phyloP scores from a whole-genome alignment of 352 stramenopile genomes.

The Phytophthora melonis region DNA sequence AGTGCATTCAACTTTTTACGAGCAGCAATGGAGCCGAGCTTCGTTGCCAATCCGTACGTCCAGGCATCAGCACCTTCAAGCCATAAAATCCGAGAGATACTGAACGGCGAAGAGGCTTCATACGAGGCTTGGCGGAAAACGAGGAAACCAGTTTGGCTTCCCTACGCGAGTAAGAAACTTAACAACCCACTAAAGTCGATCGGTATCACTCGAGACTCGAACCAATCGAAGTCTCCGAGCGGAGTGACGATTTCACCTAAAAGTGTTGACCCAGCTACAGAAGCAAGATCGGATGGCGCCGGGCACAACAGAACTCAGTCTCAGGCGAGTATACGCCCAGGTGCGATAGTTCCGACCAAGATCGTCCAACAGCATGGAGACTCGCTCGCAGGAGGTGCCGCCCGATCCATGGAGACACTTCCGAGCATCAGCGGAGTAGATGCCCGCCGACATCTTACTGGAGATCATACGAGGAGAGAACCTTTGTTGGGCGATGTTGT shows the following conservation, averaged over 20 bases:
- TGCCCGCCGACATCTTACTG: background rate
- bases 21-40: slow-evolving; percentile 58
- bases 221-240: slow-evolving; percentile 13
- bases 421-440: slow-evolving; percentile 10
- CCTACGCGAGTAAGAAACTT: slow-evolving; percentile 62
- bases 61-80: slow-evolving; percentile 47
- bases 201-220: slow-evolving; percentile 5
- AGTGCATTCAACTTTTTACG: background rate
- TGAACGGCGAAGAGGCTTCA: slow-evolving; percentile 59
- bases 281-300: slow-evolving; percentile 1
- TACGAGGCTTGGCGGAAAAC: slow-evolving; percentile 53
- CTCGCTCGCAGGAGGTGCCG: slow-evolving; percentile 1
- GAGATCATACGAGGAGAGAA: slow-evolving; percentile 1
- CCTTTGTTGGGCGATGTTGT: background rate
- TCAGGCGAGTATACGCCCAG: background rate
- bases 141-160: slow-evolving; percentile 52
- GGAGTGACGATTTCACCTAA: background rate
- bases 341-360: background rate
- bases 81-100: slow-evolving; percentile 54
- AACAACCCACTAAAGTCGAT: slow-evolving; percentile 44
- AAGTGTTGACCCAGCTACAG: background rate
- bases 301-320: slow-evolving; percentile 1
- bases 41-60: slow-evolving; percentile 64
- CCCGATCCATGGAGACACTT: slow-evolving; percentile 12
- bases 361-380: slow-evolving; percentile 14